Base-by-base conservation (phyloP, 2,329 filamentous ascomycete species). In the Teratosphaeria pseudoeucalypti region DNA sequence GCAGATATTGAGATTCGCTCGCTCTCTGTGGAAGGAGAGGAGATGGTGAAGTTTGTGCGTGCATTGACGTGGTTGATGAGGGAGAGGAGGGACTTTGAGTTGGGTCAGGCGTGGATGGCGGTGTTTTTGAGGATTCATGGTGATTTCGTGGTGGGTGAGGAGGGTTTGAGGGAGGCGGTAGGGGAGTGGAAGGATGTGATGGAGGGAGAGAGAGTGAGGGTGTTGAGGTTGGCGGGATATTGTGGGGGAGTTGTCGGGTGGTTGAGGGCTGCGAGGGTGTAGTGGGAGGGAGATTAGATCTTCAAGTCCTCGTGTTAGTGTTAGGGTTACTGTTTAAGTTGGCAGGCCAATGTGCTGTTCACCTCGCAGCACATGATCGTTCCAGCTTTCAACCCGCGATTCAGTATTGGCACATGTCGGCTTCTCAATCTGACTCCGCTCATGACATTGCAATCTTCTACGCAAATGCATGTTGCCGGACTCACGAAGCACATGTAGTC, bases 91-190 rank as follows among this genome's bases (percentile, higher is more conserved):
- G 94, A 97, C 73, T 99, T 95, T 73, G 94, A 99, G 75, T 81
- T 99, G 47, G 88, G 90, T 16, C 92, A 97, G 74, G 90, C 91
- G 0, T 99, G 94, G 92, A 97, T 99, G 91, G 86, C 88, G 1
- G 92, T 97, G 1, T 95, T 97, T 69, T 72, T 99, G 61, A 83
- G 86, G 55, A 77, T 96, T 49, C 92, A 97, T 73, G 81, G 80
- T 6, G 85, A 87, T 62, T 75, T 81, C 16, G 76, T 88, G 14
- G 72, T 76, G 6, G 72, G 76, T 37, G 74, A 75, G 43, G 70
- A 82, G 69, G 72, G 75, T 34, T 73, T 92, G 14, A 78, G 85
- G 54, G 76, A 74, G 1, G 83, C 82, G 54, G 74, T 96, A 61
- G 73, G 75, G 57, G 80, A 82, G 66, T 96, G 90, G 89, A 86